These are phyloP conservation scores for Fusarium sambucinum DNA, from an alignment of 2,329 filamentous ascomycete species.

Conservation along the genomic window DNA sequence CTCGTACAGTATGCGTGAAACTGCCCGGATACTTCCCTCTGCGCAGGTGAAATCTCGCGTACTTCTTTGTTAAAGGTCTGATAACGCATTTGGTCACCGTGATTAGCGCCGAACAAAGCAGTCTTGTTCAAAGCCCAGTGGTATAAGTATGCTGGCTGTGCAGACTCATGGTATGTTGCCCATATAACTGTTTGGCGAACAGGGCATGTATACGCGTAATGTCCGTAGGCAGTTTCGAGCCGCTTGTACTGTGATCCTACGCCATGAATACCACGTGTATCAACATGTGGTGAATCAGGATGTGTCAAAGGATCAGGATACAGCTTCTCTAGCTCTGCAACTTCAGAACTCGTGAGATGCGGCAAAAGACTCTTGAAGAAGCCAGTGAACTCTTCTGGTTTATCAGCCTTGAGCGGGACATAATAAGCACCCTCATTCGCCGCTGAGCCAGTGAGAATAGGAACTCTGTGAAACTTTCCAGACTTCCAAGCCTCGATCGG, in stretches of 20 bases:
- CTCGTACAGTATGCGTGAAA: constrained; percentile 43
- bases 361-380: constrained; percentile 50
- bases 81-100: constrained; percentile 45
- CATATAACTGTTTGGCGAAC: constrained; percentile 43
- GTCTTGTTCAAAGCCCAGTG: constrained; percentile 50
- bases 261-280: constrained; percentile 27
- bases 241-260: constrained; percentile 39
- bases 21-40: constrained; percentile 41
- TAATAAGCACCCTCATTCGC: constrained; percentile 51
- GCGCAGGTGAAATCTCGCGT: constrained; percentile 51
- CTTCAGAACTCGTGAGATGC: constrained; percentile 31
- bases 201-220: constrained; percentile 43
- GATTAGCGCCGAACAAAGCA: constrained; percentile 39
- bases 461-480: constrained; percentile 50
- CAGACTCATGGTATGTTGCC: constrained; percentile 38
- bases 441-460: constrained; percentile 48
- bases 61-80: constrained; percentile 57
- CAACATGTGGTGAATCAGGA: constrained; percentile 33
- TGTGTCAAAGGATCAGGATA: constrained; percentile 40
- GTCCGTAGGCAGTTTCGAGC: constrained; percentile 42
- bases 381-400: constrained; percentile 40
- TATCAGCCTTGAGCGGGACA: constrained; percentile 38
- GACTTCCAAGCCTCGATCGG: constrained; percentile 51
- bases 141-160: constrained; percentile 48
- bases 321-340: constrained; percentile 31